phyloP scores from a whole-genome alignment of 805 yeast genomes.

The Wickerhamiella cacticola region DNA sequence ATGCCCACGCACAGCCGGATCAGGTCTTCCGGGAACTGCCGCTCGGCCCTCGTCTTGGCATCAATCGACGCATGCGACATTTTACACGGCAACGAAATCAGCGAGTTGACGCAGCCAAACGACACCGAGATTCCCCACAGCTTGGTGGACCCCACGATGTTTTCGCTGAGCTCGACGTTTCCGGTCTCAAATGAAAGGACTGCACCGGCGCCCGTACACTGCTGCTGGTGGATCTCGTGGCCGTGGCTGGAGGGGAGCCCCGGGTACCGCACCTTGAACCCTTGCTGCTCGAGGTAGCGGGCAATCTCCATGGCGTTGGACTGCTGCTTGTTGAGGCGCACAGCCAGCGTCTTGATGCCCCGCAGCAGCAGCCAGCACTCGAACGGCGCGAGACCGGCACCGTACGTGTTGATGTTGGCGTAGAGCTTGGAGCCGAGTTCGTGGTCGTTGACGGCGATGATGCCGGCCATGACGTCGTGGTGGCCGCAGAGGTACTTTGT shows the following conservation, averaged over 20 bases:
- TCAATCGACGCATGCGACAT: constrained; percentile 98
- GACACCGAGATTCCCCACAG: constrained; percentile 84
- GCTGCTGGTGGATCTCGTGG: constrained; percentile 61
- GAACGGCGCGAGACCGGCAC: constrained; percentile 84
- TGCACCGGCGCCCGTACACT: constrained; percentile 78
- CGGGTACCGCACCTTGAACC: constrained; percentile 74
- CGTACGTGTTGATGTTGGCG: constrained; percentile 76
- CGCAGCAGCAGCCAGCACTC: constrained; percentile 83
- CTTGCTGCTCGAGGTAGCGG: constrained; percentile 51
- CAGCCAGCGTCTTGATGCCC: constrained; percentile 78
- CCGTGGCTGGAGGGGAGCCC: constrained; percentile 76
- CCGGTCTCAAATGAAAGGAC: constrained; percentile 87
- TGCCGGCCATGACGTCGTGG: constrained; percentile 95
- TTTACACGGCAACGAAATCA: constrained; percentile 85
- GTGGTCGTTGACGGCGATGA: constrained; percentile 55
- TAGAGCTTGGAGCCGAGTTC: constrained; percentile 57
- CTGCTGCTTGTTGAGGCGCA: constrained; percentile 82
- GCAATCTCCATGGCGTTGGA: constrained; percentile 66
- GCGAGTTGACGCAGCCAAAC: constrained; percentile 86
- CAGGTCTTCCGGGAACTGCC: constrained; percentile 87
- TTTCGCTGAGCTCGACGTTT: constrained; percentile 47
- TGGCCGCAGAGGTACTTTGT: constrained; percentile 90
- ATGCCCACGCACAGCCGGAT: constrained; percentile 86
- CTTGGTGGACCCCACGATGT: constrained; percentile 61
- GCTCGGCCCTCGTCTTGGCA: constrained; percentile 69